Evolutionary conservation across 208 protist genomes (phyloP), one percentile per base, ranked within the genome.

Genomic region (Wallacemonas sp.): DNA sequence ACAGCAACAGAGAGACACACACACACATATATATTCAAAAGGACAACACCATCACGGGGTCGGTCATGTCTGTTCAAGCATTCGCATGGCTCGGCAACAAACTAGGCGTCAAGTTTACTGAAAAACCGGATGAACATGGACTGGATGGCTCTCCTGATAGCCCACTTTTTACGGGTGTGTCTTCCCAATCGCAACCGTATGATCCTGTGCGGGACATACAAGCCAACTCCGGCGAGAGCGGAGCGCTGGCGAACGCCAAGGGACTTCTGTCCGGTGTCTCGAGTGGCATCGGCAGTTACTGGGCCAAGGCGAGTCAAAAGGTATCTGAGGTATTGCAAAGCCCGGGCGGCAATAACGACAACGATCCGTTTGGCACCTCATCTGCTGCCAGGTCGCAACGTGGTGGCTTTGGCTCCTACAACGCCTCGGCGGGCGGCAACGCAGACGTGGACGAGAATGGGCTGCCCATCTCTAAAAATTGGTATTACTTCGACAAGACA

Each of bases 381-480:
- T 58, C 51, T 9, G 30, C 34, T 26, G 4, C 26, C 4, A 58
- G 41, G 30, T 22, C 24, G 6, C 34, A 58, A n/a, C 51, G 51
- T 3, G 41, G 41, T 19, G 41, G 33, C 14, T 58, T 58, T 22
- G 61, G 49, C 33, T 56, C n/a, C 31, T 39, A 46, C 31, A 60
- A 64, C 47, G 44, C 30, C 67, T 44, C 36, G 30, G 53, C 51
- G n/a, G 76, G 68, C 15, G 70, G 77, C 24, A 71, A 54, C 49
- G 72, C 77, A 2, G 82, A 91, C 64, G 27, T 95, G 33, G 90
- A 95, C 45, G 90, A 87, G 64, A 85, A 91, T 46, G 90, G 90
- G 9, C 72, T 95, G 17, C 90, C 90, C 6, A 62, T 93, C 21
- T 79, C 80, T 11, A 84, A 79, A 60, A 88, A 95, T 46, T 95